Conservation (phyloP, 2,329 filamentous ascomycete genomes). For the Trichoderma simmonsii region DNA sequence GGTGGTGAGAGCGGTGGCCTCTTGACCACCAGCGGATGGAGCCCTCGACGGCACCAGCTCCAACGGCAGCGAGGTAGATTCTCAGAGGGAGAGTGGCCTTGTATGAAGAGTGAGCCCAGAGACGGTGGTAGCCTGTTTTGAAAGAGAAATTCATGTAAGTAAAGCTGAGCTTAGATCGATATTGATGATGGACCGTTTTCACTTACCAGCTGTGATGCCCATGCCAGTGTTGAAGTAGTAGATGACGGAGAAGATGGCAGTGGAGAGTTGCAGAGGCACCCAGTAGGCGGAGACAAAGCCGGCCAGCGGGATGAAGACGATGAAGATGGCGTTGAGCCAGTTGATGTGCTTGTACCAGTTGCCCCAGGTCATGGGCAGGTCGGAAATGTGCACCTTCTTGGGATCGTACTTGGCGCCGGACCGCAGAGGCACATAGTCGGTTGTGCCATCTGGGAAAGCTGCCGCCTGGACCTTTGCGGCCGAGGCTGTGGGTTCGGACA, state of each 20-base stretch:
- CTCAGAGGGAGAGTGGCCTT: conserved; percentile 72
- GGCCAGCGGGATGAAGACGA: conserved; percentile 70
- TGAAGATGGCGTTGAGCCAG: conserved; percentile 85
- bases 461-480: conserved; percentile 39
- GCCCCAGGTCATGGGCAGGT: conserved; percentile 71
- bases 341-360: conserved; percentile 95
- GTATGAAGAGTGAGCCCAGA: conserved; percentile 85
- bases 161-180: background rate
- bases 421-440: conserved; percentile 53
- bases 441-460: conserved; percentile 51
- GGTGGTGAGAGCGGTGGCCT: conserved; percentile 83
- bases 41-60: conserved; percentile 79
- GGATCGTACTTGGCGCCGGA: conserved; percentile 43
- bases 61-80: conserved; percentile 77
- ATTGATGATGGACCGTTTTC: background rate
- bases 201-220: conserved; percentile 72
- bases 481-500: conserved; percentile 39
- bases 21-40: conserved; percentile 88
- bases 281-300: conserved; percentile 74
- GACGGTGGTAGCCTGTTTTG: conserved; percentile 52
- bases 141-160: background rate
- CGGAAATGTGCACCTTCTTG: conserved; percentile 82
- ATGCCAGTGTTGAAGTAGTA: conserved; percentile 86
- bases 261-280: conserved; percentile 71
- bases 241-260: conserved; percentile 66